phyloP scores from a whole-genome alignment of 148 eudicot genomes.

The Fagopyrum homotropicum region DNA sequence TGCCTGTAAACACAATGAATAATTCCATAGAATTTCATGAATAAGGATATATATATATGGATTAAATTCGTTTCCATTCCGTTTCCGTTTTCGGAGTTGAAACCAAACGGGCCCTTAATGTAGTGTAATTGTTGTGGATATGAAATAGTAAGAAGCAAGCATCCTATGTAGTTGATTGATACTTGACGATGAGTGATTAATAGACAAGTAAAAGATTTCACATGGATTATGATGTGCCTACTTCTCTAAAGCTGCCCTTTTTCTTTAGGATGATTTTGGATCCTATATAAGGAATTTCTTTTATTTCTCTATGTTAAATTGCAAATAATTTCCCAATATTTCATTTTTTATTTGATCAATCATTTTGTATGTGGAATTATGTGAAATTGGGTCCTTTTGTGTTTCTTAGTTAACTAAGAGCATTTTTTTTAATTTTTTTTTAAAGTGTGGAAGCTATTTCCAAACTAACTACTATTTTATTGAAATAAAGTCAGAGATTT shows the following conservation, averaged over 20 bases:
- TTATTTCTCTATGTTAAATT: background rate
- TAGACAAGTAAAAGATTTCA: background rate
- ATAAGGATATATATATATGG: no score
- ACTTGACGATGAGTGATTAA: background rate
- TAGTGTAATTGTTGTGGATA: background rate
- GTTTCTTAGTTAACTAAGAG: no score
- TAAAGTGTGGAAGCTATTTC: no score
- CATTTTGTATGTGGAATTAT: background rate
- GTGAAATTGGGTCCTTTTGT: no score
- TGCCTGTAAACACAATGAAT: no score
- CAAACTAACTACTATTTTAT: no score
- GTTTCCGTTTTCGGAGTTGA: no score
- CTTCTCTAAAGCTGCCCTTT: background rate
- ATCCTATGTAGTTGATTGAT: background rate
- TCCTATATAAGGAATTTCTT: background rate
- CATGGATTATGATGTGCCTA: background rate
- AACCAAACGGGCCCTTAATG: background rate
- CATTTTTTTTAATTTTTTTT: no score
- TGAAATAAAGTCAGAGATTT: no score
- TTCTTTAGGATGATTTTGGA: background rate
- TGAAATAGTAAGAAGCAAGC: background rate
- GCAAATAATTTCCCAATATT: background rate
- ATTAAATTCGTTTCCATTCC: no score
- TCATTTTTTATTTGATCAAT: background rate
- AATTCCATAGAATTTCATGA: no score